A percentile compares a stretch with the other conserved stretches of the same genome.
phyloP scores from a whole-genome alignment of 345 rosid species.

The Kandelia obovata region DNA sequence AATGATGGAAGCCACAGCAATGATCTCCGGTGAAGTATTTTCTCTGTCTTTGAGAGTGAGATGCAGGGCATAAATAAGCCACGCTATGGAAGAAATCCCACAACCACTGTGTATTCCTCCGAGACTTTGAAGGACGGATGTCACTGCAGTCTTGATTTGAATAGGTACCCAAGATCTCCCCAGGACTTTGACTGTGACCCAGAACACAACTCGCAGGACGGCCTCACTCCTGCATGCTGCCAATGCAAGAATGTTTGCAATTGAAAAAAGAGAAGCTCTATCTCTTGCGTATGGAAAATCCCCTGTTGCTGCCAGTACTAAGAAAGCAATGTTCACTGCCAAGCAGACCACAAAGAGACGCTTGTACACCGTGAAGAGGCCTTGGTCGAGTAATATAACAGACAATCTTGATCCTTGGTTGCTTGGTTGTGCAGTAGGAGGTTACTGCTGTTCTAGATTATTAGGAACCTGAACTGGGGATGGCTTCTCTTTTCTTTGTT shows the following conservation, averaged over 20 bases:
- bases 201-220: constrained; percentile 52
- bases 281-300: constrained; percentile 60
- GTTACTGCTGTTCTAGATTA: constrained; percentile 17
- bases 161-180: constrained; percentile 62
- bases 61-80: constrained; percentile 61
- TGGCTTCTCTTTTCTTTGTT: no score
- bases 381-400: constrained; percentile 72
- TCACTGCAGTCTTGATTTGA: constrained; percentile 48
- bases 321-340: constrained; percentile 42
- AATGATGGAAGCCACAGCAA: constrained; percentile 51
- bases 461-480: no score
- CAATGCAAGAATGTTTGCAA: constrained; percentile 60
- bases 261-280: constrained; percentile 61
- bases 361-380: constrained; percentile 73
- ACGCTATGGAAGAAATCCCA: constrained; percentile 64
- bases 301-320: constrained; percentile 58
- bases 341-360: constrained; percentile 50
- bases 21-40: constrained; percentile 56
- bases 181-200: constrained; percentile 49
- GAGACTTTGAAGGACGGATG: constrained; percentile 70
- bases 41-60: constrained; percentile 52
- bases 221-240: constrained; percentile 81
- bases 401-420: constrained; percentile 57
- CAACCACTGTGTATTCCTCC: constrained; percentile 81
- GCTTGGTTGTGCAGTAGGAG: constrained; percentile 26